A percentile compares a stretch with the other conserved stretches of the same genome.
These are phyloP conservation scores for Polyporus arcularius DNA, from an alignment of 768 basidiomycete genomes.

Conservation along the genomic window DNA sequence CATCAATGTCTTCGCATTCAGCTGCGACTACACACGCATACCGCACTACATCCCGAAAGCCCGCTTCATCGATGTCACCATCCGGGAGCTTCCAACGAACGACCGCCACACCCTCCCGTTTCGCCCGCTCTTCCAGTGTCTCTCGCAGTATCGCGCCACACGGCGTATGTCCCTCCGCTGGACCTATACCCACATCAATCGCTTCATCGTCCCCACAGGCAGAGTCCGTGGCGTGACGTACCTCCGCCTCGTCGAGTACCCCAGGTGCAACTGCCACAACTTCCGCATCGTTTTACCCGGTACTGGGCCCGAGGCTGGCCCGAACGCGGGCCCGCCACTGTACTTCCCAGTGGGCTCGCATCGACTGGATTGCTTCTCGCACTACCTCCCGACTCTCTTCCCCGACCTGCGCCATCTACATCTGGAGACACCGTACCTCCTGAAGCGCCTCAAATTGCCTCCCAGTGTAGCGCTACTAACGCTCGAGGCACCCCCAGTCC, in stretches of 20 bases:
- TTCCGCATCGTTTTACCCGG: not conserved
- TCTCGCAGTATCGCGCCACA: constrained; percentile 5
- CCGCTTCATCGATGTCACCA: constrained; percentile 6
- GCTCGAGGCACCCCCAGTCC: constrained; percentile 12
- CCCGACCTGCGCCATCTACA: constrained; percentile 14
- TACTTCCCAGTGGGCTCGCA: constrained; percentile 3
- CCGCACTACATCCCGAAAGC: constrained; percentile 10
- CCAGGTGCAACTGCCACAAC: constrained; percentile 14
- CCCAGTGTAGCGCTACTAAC: not conserved
- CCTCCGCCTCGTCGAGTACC: constrained; percentile 14
- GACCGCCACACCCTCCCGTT: constrained; percentile 5
- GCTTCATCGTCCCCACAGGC: constrained; percentile 6
- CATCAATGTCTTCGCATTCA: not conserved
- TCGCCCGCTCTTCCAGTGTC: constrained; percentile 9
- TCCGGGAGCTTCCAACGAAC: constrained; percentile 10
- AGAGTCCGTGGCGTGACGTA: constrained; percentile 10
- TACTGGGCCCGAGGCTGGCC: not conserved
- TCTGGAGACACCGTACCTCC: constrained; percentile 14
- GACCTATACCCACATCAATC: constrained; percentile 14
- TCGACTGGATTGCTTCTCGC: constrained; percentile 10
- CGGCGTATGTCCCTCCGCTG: constrained; percentile 6
- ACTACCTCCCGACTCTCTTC: constrained; percentile 14
- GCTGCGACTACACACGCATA: constrained; percentile 12
- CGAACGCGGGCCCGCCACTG: not conserved
- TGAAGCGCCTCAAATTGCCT: constrained; percentile 8